Conservation (phyloP, 2,329 filamentous ascomycete species). For the Chrysoporthe deuterocubensis region DNA sequence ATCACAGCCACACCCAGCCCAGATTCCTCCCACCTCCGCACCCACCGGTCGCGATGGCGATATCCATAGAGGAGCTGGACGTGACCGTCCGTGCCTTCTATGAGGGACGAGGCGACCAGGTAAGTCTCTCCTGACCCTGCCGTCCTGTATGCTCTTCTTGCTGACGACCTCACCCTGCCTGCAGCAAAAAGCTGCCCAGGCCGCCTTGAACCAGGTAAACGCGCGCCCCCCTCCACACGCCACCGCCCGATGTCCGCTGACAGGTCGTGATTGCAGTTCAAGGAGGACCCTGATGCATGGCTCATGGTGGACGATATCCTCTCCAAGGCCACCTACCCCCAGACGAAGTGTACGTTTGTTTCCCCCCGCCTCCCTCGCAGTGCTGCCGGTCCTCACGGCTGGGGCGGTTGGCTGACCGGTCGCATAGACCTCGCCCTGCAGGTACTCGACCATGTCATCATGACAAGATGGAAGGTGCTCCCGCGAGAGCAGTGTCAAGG, state of each 20-base stretch:
- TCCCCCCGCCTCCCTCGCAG: constrained; percentile 24
- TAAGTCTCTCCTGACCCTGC: constrained; percentile 50
- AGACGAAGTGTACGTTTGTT: constrained; percentile 83
- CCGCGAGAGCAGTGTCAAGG: constrained; percentile 95
- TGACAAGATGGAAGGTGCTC: constrained; percentile 98
- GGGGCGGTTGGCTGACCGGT: constrained; percentile 19
- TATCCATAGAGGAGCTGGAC: constrained; percentile 92
- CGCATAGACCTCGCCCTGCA: constrained; percentile 83
- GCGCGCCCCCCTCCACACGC: constrained; percentile 34
- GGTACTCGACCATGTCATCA: constrained; percentile 96
- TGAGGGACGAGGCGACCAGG: constrained; percentile 91
- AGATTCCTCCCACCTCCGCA: constrained; percentile 22
- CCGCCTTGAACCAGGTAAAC: constrained; percentile 84
- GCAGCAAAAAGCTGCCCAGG: constrained; percentile 95
- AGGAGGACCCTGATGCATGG: constrained; percentile 98
- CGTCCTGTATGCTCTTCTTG: constrained; percentile 25
- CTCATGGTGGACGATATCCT: constrained; percentile 96
- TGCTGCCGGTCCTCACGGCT: constrained; percentile 6
- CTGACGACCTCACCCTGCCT: constrained; percentile 46
- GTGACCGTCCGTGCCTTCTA: constrained; percentile 95
- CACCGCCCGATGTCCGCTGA: constrained; percentile 34
- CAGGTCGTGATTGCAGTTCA: constrained; percentile 69
- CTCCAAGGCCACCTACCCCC: constrained; percentile 86
- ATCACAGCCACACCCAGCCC: constrained; percentile 11
- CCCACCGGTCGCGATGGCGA: constrained; percentile 54